phyloP scores from a whole-genome alignment of 495 filamentous ascomycete species.

The Parathielavia appendiculata region DNA sequence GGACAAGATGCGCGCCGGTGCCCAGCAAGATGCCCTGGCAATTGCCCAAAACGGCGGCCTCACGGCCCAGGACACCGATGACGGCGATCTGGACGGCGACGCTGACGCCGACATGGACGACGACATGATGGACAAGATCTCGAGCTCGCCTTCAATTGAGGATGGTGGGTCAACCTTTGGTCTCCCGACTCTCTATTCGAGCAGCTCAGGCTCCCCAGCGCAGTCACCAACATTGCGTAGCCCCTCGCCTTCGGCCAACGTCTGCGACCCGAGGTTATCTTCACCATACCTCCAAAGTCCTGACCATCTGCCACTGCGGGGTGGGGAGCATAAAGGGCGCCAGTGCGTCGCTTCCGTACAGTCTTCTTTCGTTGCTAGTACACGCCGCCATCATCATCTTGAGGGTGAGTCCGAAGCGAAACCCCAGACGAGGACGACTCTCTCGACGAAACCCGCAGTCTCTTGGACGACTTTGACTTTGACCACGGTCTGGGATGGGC shows the following conservation, averaged over 20 bases:
- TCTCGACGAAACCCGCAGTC: constrained; percentile 14
- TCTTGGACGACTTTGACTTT: constrained; percentile 7
- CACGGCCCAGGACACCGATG: constrained; percentile 54
- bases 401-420: constrained; percentile 51
- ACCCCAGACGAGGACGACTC: constrained; percentile 23
- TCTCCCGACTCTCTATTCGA: constrained; percentile 35
- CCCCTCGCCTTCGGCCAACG: constrained; percentile 23
- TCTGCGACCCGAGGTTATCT: constrained; percentile 43
- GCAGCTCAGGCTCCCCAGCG: constrained; percentile 38
- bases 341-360: constrained; percentile 31
- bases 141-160: constrained; percentile 95
- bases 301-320: constrained; percentile 42
- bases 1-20: constrained; percentile 34
- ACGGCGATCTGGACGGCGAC: constrained; percentile 63
- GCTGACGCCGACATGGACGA: constrained; percentile 71
- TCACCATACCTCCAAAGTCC: constrained; percentile 51
- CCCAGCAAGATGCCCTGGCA: constrained; percentile 50
- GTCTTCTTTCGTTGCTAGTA: constrained; percentile 19
- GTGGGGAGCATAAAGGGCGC: constrained; percentile 24
- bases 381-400: constrained; percentile 56
- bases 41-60: constrained; percentile 51
- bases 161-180: constrained; percentile 71
- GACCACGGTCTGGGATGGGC: constrained; percentile 11
- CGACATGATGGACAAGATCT: constrained; percentile 96
- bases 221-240: constrained; percentile 28